Conservation (phyloP, 1,284 basidiomycete species). For the Naganishia cerealis region DNA sequence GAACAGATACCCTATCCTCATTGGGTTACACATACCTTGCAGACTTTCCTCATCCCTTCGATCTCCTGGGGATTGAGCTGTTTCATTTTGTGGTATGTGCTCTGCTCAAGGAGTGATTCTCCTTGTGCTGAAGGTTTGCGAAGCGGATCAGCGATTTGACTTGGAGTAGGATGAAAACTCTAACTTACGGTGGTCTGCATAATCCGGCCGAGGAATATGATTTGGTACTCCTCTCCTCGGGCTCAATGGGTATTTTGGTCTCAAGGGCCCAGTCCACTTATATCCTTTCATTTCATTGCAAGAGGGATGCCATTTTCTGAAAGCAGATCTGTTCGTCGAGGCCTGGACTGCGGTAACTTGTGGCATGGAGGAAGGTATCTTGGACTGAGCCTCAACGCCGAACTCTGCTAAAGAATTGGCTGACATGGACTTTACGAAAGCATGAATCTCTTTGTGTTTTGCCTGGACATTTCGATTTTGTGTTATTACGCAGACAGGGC, state of each 20-base stretch:
- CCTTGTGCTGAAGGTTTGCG: slow-evolving; percentile 45
- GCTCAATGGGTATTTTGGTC: slow-evolving; percentile 54
- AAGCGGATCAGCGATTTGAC: background rate
- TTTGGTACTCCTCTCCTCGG: slow-evolving; percentile 47
- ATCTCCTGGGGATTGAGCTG: slow-evolving; percentile 52
- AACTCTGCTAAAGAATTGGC: slow-evolving; percentile 20
- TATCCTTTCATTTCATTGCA: slow-evolving; percentile 50
- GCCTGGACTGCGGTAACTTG: background rate
- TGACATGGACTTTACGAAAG: slow-evolving; percentile 32
- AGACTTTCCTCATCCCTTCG: slow-evolving; percentile 53
- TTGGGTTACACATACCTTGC: slow-evolving; percentile 45
- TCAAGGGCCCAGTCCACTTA: slow-evolving; percentile 51
- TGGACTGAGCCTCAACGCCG: slow-evolving; percentile 23
- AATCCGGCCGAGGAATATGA: slow-evolving; percentile 52
- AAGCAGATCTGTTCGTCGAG: background rate
- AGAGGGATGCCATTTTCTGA: slow-evolving; percentile 41
- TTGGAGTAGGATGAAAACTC: background rate
- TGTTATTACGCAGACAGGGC: no score
- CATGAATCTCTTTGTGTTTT: slow-evolving; percentile 51
- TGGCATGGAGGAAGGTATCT: background rate
- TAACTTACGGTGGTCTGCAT: slow-evolving; percentile 54
- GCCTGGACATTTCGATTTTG: slow-evolving; percentile 33
- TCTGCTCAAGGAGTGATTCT: slow-evolving; percentile 45
- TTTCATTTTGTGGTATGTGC: slow-evolving; percentile 45
- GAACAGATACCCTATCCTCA: slow-evolving; percentile 4